These are phyloP conservation scores for Calocera cornea DNA, from an alignment of 768 basidiomycete species.

Conservation along the genomic window DNA sequence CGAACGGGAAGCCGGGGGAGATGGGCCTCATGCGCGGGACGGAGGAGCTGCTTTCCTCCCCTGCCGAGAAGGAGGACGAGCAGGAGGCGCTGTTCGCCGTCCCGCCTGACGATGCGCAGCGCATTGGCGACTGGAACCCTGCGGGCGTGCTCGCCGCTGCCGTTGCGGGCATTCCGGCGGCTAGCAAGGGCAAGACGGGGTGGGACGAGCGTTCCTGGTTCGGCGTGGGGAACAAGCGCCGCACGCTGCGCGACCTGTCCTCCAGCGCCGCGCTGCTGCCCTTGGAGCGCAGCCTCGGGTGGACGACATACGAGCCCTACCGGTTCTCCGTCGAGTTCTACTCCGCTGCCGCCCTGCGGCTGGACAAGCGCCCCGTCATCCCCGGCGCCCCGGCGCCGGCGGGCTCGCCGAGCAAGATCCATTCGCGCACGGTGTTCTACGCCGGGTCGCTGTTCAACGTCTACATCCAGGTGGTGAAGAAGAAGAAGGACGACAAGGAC, in stretches of 20 bases:
- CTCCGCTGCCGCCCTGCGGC: constrained; percentile 65
- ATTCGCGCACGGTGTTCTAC: constrained; percentile 81
- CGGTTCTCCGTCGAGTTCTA: constrained; percentile 86
- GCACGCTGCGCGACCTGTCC: not conserved
- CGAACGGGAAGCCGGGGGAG: constrained; percentile 27
- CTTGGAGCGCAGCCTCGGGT: constrained; percentile 30
- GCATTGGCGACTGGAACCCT: constrained; percentile 52
- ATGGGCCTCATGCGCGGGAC: constrained; percentile 48
- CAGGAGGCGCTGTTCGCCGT: constrained; percentile 47
- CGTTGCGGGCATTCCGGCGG: constrained; percentile 27
- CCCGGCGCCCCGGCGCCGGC: not conserved
- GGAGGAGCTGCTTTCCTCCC: constrained; percentile 39
- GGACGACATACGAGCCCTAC: constrained; percentile 39
- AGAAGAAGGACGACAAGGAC: constrained; percentile 42
- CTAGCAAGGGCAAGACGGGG: constrained; percentile 8
- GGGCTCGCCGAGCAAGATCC: constrained; percentile 23
- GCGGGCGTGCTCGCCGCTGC: constrained; percentile 21
- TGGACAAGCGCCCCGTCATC: constrained; percentile 47
- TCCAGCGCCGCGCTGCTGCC: constrained; percentile 15
- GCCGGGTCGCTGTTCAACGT: constrained; percentile 80
- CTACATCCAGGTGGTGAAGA: constrained; percentile 76
- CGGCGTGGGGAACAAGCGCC: not conserved
- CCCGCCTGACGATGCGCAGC: constrained; percentile 51
- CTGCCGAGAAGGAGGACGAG: constrained; percentile 16
- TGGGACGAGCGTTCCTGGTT: not conserved